A percentile compares a stretch with the other conserved stretches of the same genome.
Conservation (phyloP, 2,329 filamentous ascomycete genomes). For the Monilinia laxa region DNA sequence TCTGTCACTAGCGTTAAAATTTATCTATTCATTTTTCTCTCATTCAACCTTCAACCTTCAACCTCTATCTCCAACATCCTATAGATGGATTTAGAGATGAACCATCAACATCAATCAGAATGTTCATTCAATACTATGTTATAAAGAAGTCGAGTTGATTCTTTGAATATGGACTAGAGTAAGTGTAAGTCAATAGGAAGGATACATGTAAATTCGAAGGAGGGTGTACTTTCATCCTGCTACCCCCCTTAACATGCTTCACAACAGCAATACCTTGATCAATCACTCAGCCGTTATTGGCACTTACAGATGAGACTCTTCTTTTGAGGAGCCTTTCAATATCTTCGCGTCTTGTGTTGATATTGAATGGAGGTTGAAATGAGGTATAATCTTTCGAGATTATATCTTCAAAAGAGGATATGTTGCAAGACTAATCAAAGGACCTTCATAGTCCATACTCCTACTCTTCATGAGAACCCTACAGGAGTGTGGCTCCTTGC, state of each 20-base stretch:
- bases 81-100: too few species aligned
- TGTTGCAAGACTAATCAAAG: conserved; percentile 49
- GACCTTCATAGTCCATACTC: conserved; percentile 57
- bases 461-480: conserved; percentile 46
- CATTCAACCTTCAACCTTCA: not conserved
- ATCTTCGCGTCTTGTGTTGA: conserved; percentile 49
- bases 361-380: conserved; percentile 45
- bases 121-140: not conserved
- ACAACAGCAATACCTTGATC: conserved; percentile 40
- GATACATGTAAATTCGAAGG: not conserved
- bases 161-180: not conserved
- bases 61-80: not conserved
- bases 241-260: not conserved
- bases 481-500: conserved; percentile 54
- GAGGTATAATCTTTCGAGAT: conserved; percentile 37
- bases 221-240: not conserved
- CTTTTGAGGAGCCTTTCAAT: conserved; percentile 45
- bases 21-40: not conserved
- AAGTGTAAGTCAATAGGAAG: not conserved
- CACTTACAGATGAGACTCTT: conserved; percentile 45
- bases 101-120: too few species aligned
- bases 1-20: too few species aligned
- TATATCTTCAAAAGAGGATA: conserved; percentile 41
- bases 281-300: conserved; percentile 48
- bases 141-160: not conserved